Evolutionary conservation across 2,329 filamentous ascomycete genomes (phyloP).

Genomic region (Claviceps arundinis): DNA sequence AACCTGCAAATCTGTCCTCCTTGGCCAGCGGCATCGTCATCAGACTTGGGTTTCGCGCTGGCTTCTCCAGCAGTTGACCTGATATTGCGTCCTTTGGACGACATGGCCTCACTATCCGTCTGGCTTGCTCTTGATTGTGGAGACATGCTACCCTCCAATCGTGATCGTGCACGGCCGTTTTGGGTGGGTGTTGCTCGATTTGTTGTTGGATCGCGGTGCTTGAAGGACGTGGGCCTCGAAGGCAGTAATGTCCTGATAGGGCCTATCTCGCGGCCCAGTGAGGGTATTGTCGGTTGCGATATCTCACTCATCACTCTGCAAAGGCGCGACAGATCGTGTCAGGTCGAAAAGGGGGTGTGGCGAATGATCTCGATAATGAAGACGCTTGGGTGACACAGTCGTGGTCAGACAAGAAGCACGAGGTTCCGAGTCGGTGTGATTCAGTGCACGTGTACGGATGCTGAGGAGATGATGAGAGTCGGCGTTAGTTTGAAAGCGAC

Average conservation of each 20-base stretch:
- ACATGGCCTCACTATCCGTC: slow-evolving; percentile 10
- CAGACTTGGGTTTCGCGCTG: slow-evolving; percentile 7
- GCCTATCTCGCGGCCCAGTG: slow-evolving; percentile 16
- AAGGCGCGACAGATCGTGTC: neutral
- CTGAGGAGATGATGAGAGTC: no score
- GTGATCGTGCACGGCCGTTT: slow-evolving; percentile 10
- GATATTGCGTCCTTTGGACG: slow-evolving; percentile 18
- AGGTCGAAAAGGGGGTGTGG: neutral
- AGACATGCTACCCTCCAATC: slow-evolving; percentile 14
- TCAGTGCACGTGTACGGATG: no score
- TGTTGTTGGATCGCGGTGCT: slow-evolving; percentile 13
- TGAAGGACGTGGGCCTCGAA: slow-evolving; percentile 23
- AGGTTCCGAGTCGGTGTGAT: neutral
- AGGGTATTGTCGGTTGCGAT: slow-evolving; percentile 12
- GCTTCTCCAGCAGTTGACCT: slow-evolving; percentile 10
- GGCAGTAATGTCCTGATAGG: slow-evolving; percentile 24
- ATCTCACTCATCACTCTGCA: slow-evolving; percentile 20
- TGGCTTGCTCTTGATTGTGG: slow-evolving; percentile 15
- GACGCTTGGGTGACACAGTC: neutral
- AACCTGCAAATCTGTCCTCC: slow-evolving; percentile 62
- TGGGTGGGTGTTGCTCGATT: slow-evolving; percentile 12
- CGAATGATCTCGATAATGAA: neutral
- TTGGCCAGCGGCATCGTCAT: slow-evolving; percentile 19
- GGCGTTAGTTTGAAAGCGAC: neutral
- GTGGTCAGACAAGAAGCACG: slow-evolving; percentile 4